Evolutionary conservation across 768 basidiomycete genomes (phyloP), one percentile per base, ranked within the genome.

Genomic region (Rhizopogon vinicolor): DNA sequence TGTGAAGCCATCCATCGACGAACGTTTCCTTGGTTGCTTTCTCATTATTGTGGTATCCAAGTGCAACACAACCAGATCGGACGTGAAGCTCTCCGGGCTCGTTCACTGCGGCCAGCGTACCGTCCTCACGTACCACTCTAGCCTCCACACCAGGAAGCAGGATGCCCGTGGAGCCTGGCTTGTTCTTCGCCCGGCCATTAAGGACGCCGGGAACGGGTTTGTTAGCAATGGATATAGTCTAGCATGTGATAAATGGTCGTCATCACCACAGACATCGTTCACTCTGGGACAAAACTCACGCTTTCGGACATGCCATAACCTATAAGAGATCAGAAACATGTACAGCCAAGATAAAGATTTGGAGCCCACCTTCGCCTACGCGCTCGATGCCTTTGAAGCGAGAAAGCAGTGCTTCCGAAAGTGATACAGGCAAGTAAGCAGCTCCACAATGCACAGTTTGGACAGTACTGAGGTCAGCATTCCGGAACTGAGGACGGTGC

Each of bases 1-100:
- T 91, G 52, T 73, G 75, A 25, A 93, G 60, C 91, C 91, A 93
- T 18, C 89, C 87, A 44, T 80, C 75, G 12, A 53, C 60, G 63
- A 91, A 92, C 1, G 88, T 85, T 60, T 82, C 81, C 49, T 72
- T 71, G 25, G 82, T 89, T 0, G 87, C 85, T 56, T 79, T 75
- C 49, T 82, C 78, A 63, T 91, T 86, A 44, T 83, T 81, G 81
- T 82, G 86, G 66, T 92, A 93, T 0, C 90, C 90, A 0, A 82
- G 63, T 0, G 82, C 79, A 29, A 89, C 65, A 57, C 81, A 86
- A 0, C 55, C 64, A 14, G 85, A 78, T 39, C 73, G 75, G 8
- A 91, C 62, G 72, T 79, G 83, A 5, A 91, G 69, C 59, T 92
- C 87, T 1, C 87, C 90, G 0, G 78, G 70, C 63, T 91, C 87